These are phyloP conservation scores for Clitopilus passeckerianus DNA, from an alignment of 768 basidiomycete genomes.

Conservation along the genomic window DNA sequence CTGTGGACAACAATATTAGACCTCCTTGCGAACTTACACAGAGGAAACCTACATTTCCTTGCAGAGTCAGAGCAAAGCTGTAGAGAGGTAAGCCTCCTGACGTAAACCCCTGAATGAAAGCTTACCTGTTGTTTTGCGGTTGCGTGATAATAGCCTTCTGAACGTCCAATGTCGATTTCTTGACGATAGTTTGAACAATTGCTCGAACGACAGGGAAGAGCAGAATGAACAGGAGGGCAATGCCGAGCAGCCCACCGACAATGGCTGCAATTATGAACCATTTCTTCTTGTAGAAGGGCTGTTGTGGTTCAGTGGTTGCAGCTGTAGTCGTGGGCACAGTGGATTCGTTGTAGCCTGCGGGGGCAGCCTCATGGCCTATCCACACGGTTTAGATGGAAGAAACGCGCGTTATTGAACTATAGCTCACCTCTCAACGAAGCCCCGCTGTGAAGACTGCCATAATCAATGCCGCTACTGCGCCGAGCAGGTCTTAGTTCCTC, in stretches of 20 bases:
- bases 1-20: slow-evolving; percentile 19
- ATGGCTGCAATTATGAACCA: slow-evolving; percentile 60
- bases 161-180: slow-evolving; percentile 49
- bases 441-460: slow-evolving; percentile 23
- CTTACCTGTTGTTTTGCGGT: slow-evolving; percentile 56
- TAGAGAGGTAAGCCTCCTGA: not conserved
- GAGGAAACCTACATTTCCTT: slow-evolving; percentile 42
- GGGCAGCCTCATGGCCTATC: slow-evolving; percentile 26
- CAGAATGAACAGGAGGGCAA: slow-evolving; percentile 62
- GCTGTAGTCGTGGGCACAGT: not conserved
- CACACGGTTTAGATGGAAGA: slow-evolving; percentile 3
- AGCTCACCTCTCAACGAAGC: slow-evolving; percentile 28
- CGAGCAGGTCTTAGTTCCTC: slow-evolving; percentile 27
- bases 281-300: slow-evolving; percentile 52
- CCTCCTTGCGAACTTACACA: not conserved
- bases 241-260: slow-evolving; percentile 45
- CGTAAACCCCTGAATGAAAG: not conserved
- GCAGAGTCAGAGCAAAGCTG: slow-evolving; percentile 49
- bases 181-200: slow-evolving; percentile 61
- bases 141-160: slow-evolving; percentile 44
- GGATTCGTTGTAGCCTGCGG: slow-evolving; percentile 20
- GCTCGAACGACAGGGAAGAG: slow-evolving; percentile 66
- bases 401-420: not conserved
- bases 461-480: slow-evolving; percentile 28
- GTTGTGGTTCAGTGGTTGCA: slow-evolving; percentile 10